A percentile compares a stretch with the other conserved stretches of the same genome.
Evolutionary conservation across 1,284 basidiomycete genomes (phyloP).

Genomic region (Peniophora sp.): DNA sequence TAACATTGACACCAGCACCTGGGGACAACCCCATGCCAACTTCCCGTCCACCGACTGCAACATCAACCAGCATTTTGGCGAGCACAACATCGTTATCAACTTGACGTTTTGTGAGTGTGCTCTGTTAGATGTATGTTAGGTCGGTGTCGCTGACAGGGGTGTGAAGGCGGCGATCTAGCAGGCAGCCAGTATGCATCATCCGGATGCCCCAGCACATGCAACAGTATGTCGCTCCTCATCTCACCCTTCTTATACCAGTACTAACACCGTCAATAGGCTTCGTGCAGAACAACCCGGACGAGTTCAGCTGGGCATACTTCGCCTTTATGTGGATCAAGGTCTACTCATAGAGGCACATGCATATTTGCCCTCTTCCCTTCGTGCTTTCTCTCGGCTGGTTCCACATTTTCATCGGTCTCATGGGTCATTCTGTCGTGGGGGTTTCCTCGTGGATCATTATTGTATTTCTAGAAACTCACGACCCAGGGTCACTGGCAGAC

Average conservation of each 20-base stretch:
- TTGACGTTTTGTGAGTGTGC: conserved; percentile 35
- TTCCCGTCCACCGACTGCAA: conserved; percentile 48
- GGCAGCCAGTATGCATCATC: conserved; percentile 35
- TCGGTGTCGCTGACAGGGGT: no score
- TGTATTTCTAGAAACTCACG: no score
- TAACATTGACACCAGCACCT: conserved; percentile 30
- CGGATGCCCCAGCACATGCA: conserved; percentile 42
- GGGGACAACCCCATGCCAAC: conserved; percentile 31
- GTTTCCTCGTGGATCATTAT: no score
- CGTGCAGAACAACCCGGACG: background rate
- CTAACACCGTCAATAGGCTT: background rate
- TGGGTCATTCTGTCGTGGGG: no score
- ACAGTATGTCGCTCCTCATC: conserved; percentile 23
- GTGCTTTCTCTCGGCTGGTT: no score
- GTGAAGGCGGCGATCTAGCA: conserved; percentile 48
- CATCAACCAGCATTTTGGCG: conserved; percentile 40
- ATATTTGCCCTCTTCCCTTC: no score
- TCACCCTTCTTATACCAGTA: background rate
- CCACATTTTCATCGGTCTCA: no score
- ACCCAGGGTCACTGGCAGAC: no score
- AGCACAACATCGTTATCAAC: conserved; percentile 58
- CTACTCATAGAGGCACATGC: background rate
- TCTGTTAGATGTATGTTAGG: background rate
- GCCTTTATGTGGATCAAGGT: background rate
- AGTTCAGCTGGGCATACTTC: conserved; percentile 2